These are phyloP conservation scores for Penicillium bovifimosum DNA, from an alignment of 495 filamentous ascomycete species.

Conservation along the genomic window DNA sequence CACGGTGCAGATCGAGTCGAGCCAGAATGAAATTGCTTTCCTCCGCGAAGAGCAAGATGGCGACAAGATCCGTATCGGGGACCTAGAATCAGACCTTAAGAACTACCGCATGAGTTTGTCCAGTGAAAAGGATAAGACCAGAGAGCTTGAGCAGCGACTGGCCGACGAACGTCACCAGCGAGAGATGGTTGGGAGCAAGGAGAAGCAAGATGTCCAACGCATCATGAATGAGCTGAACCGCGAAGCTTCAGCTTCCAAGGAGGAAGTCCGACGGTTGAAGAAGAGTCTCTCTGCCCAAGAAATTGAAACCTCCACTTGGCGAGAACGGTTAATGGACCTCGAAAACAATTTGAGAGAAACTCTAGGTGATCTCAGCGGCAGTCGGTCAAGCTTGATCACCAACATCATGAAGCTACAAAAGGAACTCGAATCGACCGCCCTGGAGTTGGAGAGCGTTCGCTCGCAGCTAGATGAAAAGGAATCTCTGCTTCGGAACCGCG, in stretches of 20 bases:
- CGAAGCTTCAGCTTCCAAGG: conserved; percentile 73
- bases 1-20: conserved; percentile 85
- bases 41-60: conserved; percentile 93
- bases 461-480: conserved; percentile 80
- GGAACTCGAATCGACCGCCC: conserved; percentile 74
- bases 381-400: conserved; percentile 78
- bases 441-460: conserved; percentile 74
- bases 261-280: conserved; percentile 75
- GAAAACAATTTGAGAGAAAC: conserved; percentile 83
- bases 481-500: conserved; percentile 81
- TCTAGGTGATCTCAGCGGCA: conserved; percentile 78
- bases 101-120: conserved; percentile 63
- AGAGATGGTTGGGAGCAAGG: conserved; percentile 75
- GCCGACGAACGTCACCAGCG: conserved; percentile 77
- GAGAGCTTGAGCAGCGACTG: conserved; percentile 72
- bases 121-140: conserved; percentile 73
- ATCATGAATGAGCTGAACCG: conserved; percentile 81
- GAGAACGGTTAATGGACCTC: conserved; percentile 80
- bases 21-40: conserved; percentile 90
- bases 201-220: conserved; percentile 81
- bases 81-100: conserved; percentile 76
- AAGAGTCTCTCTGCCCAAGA: conserved; percentile 78
- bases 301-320: conserved; percentile 82
- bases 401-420: conserved; percentile 82
- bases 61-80: conserved; percentile 96